These are phyloP conservation scores for Gliomastix tumulicola DNA, from an alignment of 2,329 filamentous ascomycete species.

Conservation along the genomic window DNA sequence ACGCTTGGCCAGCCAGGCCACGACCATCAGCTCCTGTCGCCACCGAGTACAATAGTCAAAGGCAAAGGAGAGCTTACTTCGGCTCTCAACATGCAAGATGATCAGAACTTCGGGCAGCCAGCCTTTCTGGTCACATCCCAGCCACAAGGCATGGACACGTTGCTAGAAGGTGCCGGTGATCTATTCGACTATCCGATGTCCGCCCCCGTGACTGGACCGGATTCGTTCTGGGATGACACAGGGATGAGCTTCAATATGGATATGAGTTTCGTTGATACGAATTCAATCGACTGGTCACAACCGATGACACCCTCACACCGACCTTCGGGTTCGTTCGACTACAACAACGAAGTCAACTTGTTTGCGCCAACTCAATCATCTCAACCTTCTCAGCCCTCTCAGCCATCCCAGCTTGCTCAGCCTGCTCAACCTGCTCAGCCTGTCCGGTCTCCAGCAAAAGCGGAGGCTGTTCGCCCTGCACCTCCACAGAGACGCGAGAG, in stretches of 20 bases:
- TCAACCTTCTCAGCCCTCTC: constrained; percentile 3
- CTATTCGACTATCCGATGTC: constrained; percentile 56
- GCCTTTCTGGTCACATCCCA: constrained; percentile 43
- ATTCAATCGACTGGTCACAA: constrained; percentile 25
- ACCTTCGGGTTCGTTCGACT: constrained; percentile 46
- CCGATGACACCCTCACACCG: constrained; percentile 27
- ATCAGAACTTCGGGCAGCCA: constrained; percentile 43
- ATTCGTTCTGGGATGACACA: constrained; percentile 52
- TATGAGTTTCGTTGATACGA: constrained; percentile 41
- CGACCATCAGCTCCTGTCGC: too few species aligned
- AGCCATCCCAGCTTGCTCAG: background rate
- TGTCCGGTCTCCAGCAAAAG: too few species aligned
- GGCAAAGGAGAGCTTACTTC: constrained; percentile 47
- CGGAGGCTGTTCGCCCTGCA: too few species aligned
- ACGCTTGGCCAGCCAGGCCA: too few species aligned
- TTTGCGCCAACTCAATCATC: constrained; percentile 37
- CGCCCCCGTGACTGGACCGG: constrained; percentile 42
- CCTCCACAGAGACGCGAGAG: constrained; percentile 19
- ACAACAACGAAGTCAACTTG: constrained; percentile 47
- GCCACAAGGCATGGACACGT: constrained; percentile 39
- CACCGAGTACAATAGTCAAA: constrained; percentile 51
- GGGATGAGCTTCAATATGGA: constrained; percentile 46
- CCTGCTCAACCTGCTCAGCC: too few species aligned
- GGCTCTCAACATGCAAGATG: constrained; percentile 52
- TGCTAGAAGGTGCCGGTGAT: constrained; percentile 41